phyloP scores from a whole-genome alignment of 768 basidiomycete genomes.

The Chalciporus chontae region DNA sequence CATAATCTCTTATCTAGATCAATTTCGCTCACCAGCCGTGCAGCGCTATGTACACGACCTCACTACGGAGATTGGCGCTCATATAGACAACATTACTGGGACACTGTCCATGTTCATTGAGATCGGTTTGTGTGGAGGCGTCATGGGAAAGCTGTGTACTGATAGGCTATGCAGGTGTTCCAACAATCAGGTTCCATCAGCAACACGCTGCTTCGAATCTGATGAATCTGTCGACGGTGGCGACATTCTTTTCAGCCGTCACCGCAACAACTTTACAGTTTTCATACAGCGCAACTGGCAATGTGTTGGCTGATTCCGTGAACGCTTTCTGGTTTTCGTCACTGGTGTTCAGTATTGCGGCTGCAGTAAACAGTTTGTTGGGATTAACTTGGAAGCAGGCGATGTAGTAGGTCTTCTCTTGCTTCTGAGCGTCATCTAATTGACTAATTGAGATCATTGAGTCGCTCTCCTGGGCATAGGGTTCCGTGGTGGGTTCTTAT shows the following conservation, averaged over 20 bases:
- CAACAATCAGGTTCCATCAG: conserved; percentile 53
- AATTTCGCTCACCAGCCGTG: conserved; percentile 51
- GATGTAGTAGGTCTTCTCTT: conserved; percentile 44
- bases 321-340: conserved; percentile 56
- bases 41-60: conserved; percentile 55
- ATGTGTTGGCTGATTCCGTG: conserved; percentile 39
- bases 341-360: conserved; percentile 50
- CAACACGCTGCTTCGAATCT: conserved; percentile 48
- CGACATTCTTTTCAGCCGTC: conserved; percentile 54
- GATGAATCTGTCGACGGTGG: conserved; percentile 49
- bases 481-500: conserved; percentile 63
- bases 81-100: conserved; percentile 48
- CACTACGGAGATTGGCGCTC: conserved; percentile 48
- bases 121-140: conserved; percentile 39
- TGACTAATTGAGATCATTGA: conserved; percentile 24
- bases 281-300: conserved; percentile 36
- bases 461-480: conserved; percentile 52
- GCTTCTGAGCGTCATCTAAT: conserved; percentile 6
- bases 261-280: conserved; percentile 50
- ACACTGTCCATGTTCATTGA: conserved; percentile 52
- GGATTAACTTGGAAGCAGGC: conserved; percentile 56
- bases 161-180: conserved; percentile 42
- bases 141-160: conserved; percentile 17
- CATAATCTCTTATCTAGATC: conserved; percentile 30
- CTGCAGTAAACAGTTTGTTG: conserved; percentile 50